Evolutionary conservation across 805 yeast genomes (phyloP).

Genomic region (Scheffersomyces coipomensis): DNA sequence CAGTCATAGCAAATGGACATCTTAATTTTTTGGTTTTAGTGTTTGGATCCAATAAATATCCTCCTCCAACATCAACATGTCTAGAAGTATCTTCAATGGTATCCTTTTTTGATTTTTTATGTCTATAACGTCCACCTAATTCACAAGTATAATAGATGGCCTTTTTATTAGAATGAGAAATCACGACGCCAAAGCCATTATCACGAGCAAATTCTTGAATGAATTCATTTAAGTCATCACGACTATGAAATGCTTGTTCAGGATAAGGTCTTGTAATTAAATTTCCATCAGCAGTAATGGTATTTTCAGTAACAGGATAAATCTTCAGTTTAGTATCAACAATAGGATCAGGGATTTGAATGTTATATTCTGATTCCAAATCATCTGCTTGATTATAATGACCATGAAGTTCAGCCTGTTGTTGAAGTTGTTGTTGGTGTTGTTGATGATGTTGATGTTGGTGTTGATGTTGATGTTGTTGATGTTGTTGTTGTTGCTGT

Average conservation of each 20-base stretch:
- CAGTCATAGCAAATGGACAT: conserved; percentile 62
- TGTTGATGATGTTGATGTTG: conserved; percentile 7
- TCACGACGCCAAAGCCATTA: conserved; percentile 58
- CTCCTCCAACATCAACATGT: conserved; percentile 28
- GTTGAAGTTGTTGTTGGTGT: conserved; percentile 5
- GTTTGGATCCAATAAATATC: conserved; percentile 36
- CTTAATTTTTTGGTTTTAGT: conserved; percentile 51
- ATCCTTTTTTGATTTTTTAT: conserved; percentile 39
- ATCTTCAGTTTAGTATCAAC: conserved; percentile 41
- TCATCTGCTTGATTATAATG: conserved; percentile 4
- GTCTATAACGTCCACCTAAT: conserved; percentile 55
- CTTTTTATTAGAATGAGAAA: conserved; percentile 57
- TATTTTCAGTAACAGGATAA: conserved; percentile 43
- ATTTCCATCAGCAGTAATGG: conserved; percentile 48
- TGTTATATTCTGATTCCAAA: conserved; percentile 39
- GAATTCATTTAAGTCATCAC: conserved; percentile 51
- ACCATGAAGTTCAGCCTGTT: conserved; percentile 2
- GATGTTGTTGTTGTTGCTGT: conserved; percentile 7
- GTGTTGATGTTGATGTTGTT: conserved; percentile 8
- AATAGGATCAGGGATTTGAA: conserved; percentile 47
- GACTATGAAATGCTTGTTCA: conserved; percentile 49
- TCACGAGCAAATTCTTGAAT: conserved; percentile 56
- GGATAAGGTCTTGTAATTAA: conserved; percentile 54
- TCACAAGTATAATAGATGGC: conserved; percentile 62
- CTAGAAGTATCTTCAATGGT: conserved; percentile 12